Base-by-base conservation (phyloP, 2,329 filamentous ascomycete species). In the Epichloe bromicola region DNA sequence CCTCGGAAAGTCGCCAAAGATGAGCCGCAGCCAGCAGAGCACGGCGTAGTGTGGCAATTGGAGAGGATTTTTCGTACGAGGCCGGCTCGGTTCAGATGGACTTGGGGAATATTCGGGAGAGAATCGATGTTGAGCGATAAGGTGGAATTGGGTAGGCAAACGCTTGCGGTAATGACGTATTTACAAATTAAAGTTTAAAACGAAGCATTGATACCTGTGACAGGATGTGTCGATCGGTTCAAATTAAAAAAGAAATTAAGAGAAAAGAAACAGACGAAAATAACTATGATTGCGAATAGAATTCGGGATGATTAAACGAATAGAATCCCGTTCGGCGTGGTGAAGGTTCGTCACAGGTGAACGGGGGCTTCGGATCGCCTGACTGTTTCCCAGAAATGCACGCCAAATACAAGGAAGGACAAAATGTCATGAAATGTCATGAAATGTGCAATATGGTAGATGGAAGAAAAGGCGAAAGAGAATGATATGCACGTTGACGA, bases 131-230 rank as follows among this genome's bases (percentile, higher is more conserved):
- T 17, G 38, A 20, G 26, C 11, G 47, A 36, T 5, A 23, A 36
- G 10, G 7, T 36, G 41, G 15, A 26, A 38, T 23, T 23, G 20
- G 30, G 15, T 38, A 33, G 19, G 34, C 34, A 26, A 34, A 37
- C 23, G 23, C 40, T 42, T 19, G 36, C 37, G 33, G 12, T 17
- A 44, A 49, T 8, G 40, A 20, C 15, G 30, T 33, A 54, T 52
- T 52, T 46, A 37, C n/a, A 48, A 37, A 54, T 54, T 55, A 55
- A 38, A 50, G 30, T 54, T 55, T 54, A 55, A 33, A 41, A 54
- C 38, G 43, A 50, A 52, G 49, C 51, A 54, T 54, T 49, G 45
- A 50, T 34, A 49, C 10, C 11, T 12, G 4, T 8, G 23, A n/a
- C 12, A 43, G 20, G 23, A 14, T 20, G 38, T 23, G 51, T 40